Evolutionary conservation across 768 basidiomycete species (phyloP), one percentile per base, ranked within the genome.

Genomic region (Lentinus tigrinus): DNA sequence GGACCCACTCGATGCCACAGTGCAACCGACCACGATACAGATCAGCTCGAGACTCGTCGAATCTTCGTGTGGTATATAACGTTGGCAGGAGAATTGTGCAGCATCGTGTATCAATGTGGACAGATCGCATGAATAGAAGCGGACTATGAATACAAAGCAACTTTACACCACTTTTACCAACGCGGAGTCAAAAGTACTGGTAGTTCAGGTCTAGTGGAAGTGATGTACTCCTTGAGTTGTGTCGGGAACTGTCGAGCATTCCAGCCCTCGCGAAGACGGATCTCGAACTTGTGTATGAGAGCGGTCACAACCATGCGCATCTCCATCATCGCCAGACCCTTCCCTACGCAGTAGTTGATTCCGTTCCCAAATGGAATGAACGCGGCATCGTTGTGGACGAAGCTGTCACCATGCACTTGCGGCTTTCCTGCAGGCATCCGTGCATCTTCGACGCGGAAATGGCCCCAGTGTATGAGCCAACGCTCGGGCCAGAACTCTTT

Each of bases 331-430:
- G 79, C 79, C n/a, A 79, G 67, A 67, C 75, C 58, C 60, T 74
- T 77, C 17, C 81, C 81, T 8, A 73, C 75, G 61, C 83, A 84
- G 58, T 80, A 79, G 10, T 75, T 73, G 13, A 80, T 79, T 0
- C 83, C 82, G 38, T 69, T 66, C 24, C 77, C 78, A 60, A 78
- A 78, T 1, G 78, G 76, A 39, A 75, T 70, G 67, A 74, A 79
- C 11, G 69, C 75, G 52, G 49, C 47, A 13, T 60, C 19, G 56
- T 75, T 70, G 47, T 63, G 57, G 40, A 66, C 54, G 42, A 63
- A 31, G 10, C 3, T 27, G 23, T 24, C 10, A 11, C 36, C 34
- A 14, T 17, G 38, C 10, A 2, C 34, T 43, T 9, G 23, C 1
- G 28, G 5, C 28, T 31, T 31, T 4, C 28, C 28, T 4, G 6